A percentile compares a stretch with the other conserved stretches of the same genome.
These are phyloP conservation scores for Alternaria alternata DNA, from an alignment of 2,329 filamentous ascomycete genomes.

Conservation along the genomic window DNA sequence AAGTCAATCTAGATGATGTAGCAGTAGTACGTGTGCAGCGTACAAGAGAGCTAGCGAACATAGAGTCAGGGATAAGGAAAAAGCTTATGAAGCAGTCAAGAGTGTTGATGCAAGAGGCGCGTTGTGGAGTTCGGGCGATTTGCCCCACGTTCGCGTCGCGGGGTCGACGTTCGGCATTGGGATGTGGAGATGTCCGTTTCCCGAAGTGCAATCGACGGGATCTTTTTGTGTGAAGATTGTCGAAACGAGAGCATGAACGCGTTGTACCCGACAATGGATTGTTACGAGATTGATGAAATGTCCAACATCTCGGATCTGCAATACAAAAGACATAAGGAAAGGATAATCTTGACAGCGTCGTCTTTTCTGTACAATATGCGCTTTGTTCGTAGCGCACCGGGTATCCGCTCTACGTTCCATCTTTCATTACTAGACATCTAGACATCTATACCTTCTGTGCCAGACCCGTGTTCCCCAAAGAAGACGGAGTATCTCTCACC, in stretches of 20 bases:
- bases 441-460: neutral
- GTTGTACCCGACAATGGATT: neutral
- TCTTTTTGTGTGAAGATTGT: neutral
- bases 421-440: neutral
- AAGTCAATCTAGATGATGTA: neutral
- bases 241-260: neutral
- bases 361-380: neutral
- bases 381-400: neutral
- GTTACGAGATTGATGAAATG: too few species aligned
- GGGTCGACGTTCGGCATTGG: conserved; percentile 19
- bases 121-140: conserved; percentile 3
- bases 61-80: conserved; percentile 5
- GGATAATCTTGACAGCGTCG: too few species aligned
- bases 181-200: conserved; percentile 1
- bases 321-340: too few species aligned
- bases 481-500: conserved; percentile 9
- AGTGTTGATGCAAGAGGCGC: neutral
- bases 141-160: conserved; percentile 17
- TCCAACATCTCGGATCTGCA: too few species aligned
- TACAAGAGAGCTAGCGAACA: conserved; percentile 9
- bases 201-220: neutral
- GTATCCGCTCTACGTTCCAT: neutral
- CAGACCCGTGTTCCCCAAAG: neutral
- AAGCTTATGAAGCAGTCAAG: neutral
- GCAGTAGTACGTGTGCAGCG: conserved; percentile 3